Evolutionary conservation across 208 protist species (phyloP).

Genomic region (Leptomonas seymouri): DNA sequence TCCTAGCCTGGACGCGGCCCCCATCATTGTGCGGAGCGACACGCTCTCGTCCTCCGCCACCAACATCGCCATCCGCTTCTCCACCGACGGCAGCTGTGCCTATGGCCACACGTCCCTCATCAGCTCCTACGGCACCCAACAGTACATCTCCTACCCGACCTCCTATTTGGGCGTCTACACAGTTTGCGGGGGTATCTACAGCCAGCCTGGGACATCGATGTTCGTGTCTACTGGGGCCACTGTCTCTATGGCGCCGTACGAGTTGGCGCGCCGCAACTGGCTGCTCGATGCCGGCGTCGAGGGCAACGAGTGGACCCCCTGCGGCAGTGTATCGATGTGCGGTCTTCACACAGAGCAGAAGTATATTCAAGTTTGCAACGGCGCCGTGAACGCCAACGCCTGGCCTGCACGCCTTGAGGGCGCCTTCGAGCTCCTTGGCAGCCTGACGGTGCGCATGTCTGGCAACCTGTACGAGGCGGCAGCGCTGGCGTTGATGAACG

Average conservation of each 20-base stretch:
- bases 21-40: conserved; percentile 20
- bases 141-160: conserved; percentile 33
- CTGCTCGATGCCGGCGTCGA: conserved; percentile 37
- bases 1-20: conserved; percentile 34
- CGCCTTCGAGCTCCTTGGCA: conserved; percentile 36
- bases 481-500: conserved; percentile 35
- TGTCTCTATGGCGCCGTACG: conserved; percentile 35
- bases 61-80: conserved; percentile 38
- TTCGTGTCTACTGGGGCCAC: conserved; percentile 40
- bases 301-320: conserved; percentile 42
- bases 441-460: conserved; percentile 39
- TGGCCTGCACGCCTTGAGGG: conserved; percentile 51
- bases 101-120: conserved; percentile 36
- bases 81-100: conserved; percentile 39
- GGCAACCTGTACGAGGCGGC: conserved; percentile 32
- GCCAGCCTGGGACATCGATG: conserved; percentile 28
- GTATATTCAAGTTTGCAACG: conserved; percentile 49
- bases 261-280: conserved; percentile 39
- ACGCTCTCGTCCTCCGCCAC: conserved; percentile 2
- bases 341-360: conserved; percentile 32
- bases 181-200: conserved; percentile 42
- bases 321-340: conserved; percentile 44
- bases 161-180: conserved; percentile 37
- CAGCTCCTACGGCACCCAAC: conserved; percentile 16
- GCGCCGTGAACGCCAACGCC: conserved; percentile 13